Base-by-base conservation (phyloP, 495 filamentous ascomycete species). In the Lasiosphaeria miniovina region DNA sequence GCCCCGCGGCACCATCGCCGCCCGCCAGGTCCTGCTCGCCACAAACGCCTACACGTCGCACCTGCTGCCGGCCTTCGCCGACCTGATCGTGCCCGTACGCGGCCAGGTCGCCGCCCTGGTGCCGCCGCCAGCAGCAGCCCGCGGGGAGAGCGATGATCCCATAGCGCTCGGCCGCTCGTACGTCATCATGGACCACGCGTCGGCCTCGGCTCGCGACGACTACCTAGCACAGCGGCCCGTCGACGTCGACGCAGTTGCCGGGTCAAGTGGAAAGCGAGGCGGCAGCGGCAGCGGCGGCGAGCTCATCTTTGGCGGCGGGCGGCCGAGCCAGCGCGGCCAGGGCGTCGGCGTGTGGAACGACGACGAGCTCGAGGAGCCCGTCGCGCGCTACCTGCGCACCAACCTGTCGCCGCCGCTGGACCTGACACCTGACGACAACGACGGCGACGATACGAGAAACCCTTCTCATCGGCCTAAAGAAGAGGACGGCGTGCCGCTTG, bases 31-130 rank as follows among this genome's bases (percentile, higher is more conserved):
- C 24, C 78, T 95, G 6, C 81, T 96, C 45, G 86, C 88, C 9
- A 93, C 89, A 0, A 95, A 96, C 62, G 91, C 75, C 3, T 90
- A 91, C 61, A 91, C 88, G 0, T 85, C 85, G 0, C 80, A 88
- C 61, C 77, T 95, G 3, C 76, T 95, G 9, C 90, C 89, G 0
- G 67, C 71, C 0, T 86, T 95, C 56, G 69, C 75, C 32, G 88
- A 88, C 56, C 75, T 90, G 12, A 86, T 95, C 58, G 88, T 90
- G 36, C 91, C 91, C 0, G 86, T 91, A 0, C 77, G 88, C 15
- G 88, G 88, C 1, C 85, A 90, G 53, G 86, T 94, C 77, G 84
- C 83, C 33, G 84, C 89, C 0, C 81, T 94, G 10, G 61, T 82
- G 0, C 87, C 89, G 75, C 8, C 60, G 59, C 6, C 75, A 3